Evolutionary conservation across 2,329 filamentous ascomycete species (phyloP).

Genomic region (Lasiodiplodia gonubiensis): DNA sequence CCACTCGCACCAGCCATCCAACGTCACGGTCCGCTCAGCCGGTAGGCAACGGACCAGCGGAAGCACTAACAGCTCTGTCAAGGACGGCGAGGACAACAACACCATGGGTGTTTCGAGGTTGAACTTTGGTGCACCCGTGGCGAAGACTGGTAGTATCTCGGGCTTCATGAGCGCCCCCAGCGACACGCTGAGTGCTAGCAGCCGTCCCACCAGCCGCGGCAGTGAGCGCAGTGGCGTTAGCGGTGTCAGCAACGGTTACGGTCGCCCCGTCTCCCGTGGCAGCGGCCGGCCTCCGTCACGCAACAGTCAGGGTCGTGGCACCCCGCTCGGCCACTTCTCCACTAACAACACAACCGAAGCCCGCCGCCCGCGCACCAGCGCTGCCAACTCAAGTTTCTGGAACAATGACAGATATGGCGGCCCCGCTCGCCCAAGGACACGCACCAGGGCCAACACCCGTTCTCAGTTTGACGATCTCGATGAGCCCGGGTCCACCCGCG

Average conservation of each 20-base stretch:
- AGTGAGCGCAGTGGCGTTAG: slow-evolving; percentile 59
- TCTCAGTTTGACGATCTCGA: slow-evolving; percentile 23
- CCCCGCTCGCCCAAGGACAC: slow-evolving; percentile 15
- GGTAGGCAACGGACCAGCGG: slow-evolving; percentile 69
- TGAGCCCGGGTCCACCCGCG: not conserved
- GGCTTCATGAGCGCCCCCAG: slow-evolving; percentile 42
- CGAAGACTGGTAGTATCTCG: slow-evolving; percentile 5
- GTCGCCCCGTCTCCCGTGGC: slow-evolving; percentile 20
- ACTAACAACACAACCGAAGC: slow-evolving; percentile 20
- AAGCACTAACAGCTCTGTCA: slow-evolving; percentile 50
- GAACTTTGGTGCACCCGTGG: slow-evolving; percentile 29
- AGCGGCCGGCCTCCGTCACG: slow-evolving; percentile 20
- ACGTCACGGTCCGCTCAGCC: slow-evolving; percentile 61
- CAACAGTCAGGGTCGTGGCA: slow-evolving; percentile 7
- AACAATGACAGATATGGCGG: slow-evolving; percentile 18
- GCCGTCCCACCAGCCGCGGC: slow-evolving; percentile 75
- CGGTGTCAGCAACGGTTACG: slow-evolving; percentile 35
- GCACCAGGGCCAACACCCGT: slow-evolving; percentile 21
- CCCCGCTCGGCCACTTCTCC: slow-evolving; percentile 17
- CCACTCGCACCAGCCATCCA: slow-evolving; percentile 57
- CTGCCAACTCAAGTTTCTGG: slow-evolving; percentile 7
- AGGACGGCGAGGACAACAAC: slow-evolving; percentile 31
- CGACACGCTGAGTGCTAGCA: slow-evolving; percentile 41
- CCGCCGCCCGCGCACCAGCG: slow-evolving; percentile 44
- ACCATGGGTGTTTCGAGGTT: slow-evolving; percentile 37